Evolutionary conservation across 768 basidiomycete species (phyloP), one percentile per base, ranked within the genome.

Genomic region (Pulveroboletus sp.): DNA sequence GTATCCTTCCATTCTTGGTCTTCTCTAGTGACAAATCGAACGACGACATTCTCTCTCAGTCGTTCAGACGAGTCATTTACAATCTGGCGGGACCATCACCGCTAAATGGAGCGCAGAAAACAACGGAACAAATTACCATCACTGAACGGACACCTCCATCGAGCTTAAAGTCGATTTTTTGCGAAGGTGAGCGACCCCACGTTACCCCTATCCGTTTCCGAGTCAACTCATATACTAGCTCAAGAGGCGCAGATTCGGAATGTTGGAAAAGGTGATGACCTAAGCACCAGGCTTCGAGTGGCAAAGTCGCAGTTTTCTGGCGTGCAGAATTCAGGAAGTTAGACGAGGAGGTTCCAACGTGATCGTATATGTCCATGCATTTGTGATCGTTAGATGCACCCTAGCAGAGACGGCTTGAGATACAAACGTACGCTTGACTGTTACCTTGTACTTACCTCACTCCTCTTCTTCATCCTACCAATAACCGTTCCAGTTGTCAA

Each of bases 301-400:
- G 68, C 3, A 66, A 45, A 36, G 14, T 52, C 6, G 7, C 33
- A 0, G 2, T 35, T 2, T 14, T 46, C 38, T 49, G 49, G 6
- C 51, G 58, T 12, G 31, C 0, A 28, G 63, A 49, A 39, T 67
- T 57, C 18, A 43, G 7, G 26, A 70, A 55, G 17, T 53, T 48
- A 28, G 67, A 65, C 2, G 67, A 65, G 14, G 65, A 70, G 9
- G 61, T 69, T 36, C 55, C 59, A 11, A 70, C 38, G 11, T 6
- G 39, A 49, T 70, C 68, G n/a, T 28, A 21, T 0, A 17, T 1
- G 6, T 24, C 24, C 9, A 37, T 46, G 36, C 31, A 18, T 37
- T 41, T 42, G 39, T 43, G 52, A 17, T 28, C 11, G 3, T 7
- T 31, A n/a, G 9, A 6, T 28, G 12, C 14, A 33, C 14, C 33